A percentile compares a stretch with the other conserved stretches of the same genome.
Conservation (phyloP, 345 rosid species). For the Hibiscus syriacus region DNA sequence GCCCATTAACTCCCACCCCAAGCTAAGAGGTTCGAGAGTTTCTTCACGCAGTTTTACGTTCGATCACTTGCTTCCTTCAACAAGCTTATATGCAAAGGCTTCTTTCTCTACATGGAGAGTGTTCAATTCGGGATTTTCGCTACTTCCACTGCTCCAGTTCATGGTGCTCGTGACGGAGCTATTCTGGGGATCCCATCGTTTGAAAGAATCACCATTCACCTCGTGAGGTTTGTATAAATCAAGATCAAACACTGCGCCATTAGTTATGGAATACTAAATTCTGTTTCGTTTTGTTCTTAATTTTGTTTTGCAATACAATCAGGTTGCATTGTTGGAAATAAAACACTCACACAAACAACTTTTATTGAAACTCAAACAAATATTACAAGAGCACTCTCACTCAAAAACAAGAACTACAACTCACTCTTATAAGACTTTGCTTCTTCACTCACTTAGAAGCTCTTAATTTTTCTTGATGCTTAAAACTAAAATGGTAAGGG, state of each 20-base stretch:
- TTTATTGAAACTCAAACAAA: too few species aligned
- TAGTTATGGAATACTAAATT: neutral
- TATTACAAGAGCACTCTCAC: too few species aligned
- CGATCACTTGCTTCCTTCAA: slow-evolving; percentile 71
- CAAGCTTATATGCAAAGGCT: slow-evolving; percentile 82
- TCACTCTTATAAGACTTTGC: too few species aligned
- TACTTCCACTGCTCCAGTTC: slow-evolving; percentile 75
- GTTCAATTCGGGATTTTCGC: slow-evolving; percentile 82
- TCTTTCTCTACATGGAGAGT: slow-evolving; percentile 67
- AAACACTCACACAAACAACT: too few species aligned
- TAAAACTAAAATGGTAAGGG: too few species aligned
- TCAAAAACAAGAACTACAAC: too few species aligned
- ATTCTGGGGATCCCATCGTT: slow-evolving; percentile 76
- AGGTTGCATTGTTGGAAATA: too few species aligned
- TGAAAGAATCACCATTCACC: slow-evolving; percentile 76
- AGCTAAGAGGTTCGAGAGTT: slow-evolving; percentile 78
- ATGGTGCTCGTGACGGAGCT: slow-evolving; percentile 72
- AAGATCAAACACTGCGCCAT: neutral
- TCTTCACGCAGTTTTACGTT: slow-evolving; percentile 65
- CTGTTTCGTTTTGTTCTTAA: too few species aligned
- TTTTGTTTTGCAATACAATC: too few species aligned
- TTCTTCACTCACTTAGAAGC: too few species aligned
- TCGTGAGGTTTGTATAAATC: slow-evolving; percentile 42
- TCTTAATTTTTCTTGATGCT: too few species aligned
- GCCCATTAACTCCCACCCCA: slow-evolving; percentile 47